These are phyloP conservation scores for Metschnikowia picachoensis DNA, from an alignment of 805 yeast species.

Conservation along the genomic window DNA sequence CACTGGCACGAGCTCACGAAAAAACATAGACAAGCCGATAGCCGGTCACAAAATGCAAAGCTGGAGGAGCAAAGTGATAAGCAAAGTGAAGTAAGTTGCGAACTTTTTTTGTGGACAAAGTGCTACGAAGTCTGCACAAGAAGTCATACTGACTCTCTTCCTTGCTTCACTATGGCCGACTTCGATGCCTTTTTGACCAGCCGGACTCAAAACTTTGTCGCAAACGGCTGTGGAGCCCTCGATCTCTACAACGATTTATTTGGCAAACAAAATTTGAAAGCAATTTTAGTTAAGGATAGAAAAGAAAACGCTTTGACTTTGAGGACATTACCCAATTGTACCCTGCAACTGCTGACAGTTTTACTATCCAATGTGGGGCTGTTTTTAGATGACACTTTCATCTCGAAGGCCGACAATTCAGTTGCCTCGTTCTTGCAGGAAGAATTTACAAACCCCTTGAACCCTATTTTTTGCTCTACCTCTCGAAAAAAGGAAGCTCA, in stretches of 20 bases:
- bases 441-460: slow-evolving; percentile 5
- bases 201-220: slow-evolving; percentile 4
- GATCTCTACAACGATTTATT: slow-evolving; percentile 8
- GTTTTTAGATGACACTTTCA: slow-evolving; percentile 4
- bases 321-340: not conserved
- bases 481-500: slow-evolving; percentile 3
- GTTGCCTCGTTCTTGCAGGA: slow-evolving; percentile 1
- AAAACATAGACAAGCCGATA: not conserved
- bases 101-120: slow-evolving; percentile 5
- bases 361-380: not conserved
- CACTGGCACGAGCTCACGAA: slow-evolving; percentile 8
- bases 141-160: slow-evolving; percentile 5
- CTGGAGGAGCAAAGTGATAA: not conserved
- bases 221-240: slow-evolving; percentile 9
- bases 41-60: not conserved
- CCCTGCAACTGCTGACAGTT: slow-evolving; percentile 4
- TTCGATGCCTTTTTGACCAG: slow-evolving; percentile 8
- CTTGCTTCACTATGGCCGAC: slow-evolving; percentile 13
- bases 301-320: not conserved
- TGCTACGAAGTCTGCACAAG: slow-evolving; percentile 7
- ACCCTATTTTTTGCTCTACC: not conserved
- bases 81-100: not conserved
- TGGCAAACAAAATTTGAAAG: slow-evolving; percentile 6
- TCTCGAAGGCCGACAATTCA: slow-evolving; percentile 1
- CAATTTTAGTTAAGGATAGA: not conserved